These are phyloP conservation scores for Tylopilus vinaceipallidus DNA, from an alignment of 768 basidiomycete species.

Conservation along the genomic window DNA sequence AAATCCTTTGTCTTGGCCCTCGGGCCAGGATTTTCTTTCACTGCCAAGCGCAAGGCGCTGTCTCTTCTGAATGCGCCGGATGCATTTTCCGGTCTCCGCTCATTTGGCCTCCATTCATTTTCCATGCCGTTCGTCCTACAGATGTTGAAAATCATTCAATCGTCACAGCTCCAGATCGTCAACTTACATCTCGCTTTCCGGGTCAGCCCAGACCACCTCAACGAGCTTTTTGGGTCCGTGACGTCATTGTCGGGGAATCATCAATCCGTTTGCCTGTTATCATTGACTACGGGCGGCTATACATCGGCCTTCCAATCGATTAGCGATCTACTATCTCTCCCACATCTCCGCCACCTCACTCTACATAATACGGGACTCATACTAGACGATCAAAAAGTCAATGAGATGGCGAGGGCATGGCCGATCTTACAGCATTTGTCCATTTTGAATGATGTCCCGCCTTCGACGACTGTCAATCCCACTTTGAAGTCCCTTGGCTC, in stretches of 20 bases:
- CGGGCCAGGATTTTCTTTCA: conserved; percentile 10
- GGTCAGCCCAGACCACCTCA: conserved; percentile 6
- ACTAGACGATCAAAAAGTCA: conserved; percentile 13
- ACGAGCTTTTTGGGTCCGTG: conserved; percentile 5
- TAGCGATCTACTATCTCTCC: conserved; percentile 2
- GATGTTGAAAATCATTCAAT: conserved; percentile 5
- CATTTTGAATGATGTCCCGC: conserved; percentile 12
- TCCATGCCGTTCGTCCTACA: conserved; percentile 6
- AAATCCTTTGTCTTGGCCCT: conserved; percentile 19
- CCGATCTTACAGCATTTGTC: conserved; percentile 17
- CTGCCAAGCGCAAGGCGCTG: conserved; percentile 5
- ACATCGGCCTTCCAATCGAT: conserved; percentile 14
- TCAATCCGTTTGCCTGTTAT: conserved; percentile 7
- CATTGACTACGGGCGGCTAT: conserved; percentile 11
- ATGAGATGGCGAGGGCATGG: conserved; percentile 19
- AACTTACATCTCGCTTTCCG: conserved; percentile 16
- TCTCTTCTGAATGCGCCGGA: conserved; percentile 2
- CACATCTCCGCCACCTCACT: conserved; percentile 11
- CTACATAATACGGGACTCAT: conserved; percentile 11
- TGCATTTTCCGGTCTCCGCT: conserved; percentile 7
- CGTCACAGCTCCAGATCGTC: conserved; percentile 13
- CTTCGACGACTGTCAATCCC: conserved; percentile 3
- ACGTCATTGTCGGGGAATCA: conserved; percentile 7
- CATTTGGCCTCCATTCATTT: conserved; percentile 16
- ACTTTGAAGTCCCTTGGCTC: conserved; percentile 12